phyloP scores from a whole-genome alignment of 192 early-diverging fungal species.

The Coemansia biformis region DNA sequence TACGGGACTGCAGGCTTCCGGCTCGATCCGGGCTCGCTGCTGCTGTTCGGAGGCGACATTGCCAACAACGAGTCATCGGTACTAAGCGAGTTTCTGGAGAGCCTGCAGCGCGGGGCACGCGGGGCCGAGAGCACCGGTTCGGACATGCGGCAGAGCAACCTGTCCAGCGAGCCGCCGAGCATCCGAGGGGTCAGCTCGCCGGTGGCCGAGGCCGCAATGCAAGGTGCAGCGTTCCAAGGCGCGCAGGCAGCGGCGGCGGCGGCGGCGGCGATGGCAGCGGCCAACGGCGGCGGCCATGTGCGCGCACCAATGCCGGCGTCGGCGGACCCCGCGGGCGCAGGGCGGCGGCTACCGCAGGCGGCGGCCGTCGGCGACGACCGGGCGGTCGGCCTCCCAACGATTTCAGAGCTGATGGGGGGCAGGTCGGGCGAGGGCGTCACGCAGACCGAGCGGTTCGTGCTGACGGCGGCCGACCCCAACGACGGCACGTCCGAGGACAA shows the following conservation, averaged over 20 bases:
- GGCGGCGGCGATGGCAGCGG: background rate
- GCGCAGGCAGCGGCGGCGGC: constrained; percentile 23
- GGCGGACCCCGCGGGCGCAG: background rate
- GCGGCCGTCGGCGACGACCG: background rate
- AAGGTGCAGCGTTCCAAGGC: no score
- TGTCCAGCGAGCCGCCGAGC: constrained; percentile 28
- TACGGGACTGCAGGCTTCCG: background rate
- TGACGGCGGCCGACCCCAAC: constrained; percentile 87
- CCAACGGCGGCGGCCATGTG: background rate
- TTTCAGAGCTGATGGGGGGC: constrained; percentile 32
- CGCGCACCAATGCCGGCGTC: constrained; percentile 1
- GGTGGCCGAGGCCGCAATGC: constrained; percentile 9
- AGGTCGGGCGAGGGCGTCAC: constrained; percentile 66
- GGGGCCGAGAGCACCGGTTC: constrained; percentile 16
- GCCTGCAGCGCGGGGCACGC: constrained; percentile 37
- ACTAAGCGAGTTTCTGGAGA: constrained; percentile 39
- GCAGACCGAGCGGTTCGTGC: constrained; percentile 61
- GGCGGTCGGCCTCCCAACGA: constrained; percentile 24
- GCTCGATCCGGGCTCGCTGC: constrained; percentile 26
- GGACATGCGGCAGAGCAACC: constrained; percentile 16
- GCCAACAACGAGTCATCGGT: constrained; percentile 43
- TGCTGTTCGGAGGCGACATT: constrained; percentile 38
- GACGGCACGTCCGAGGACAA: constrained; percentile 83
- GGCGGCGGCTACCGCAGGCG: no score
- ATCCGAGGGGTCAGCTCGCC: constrained; percentile 24